These are phyloP conservation scores for Acaromyces ingoldii DNA, from an alignment of 1,284 basidiomycete genomes.

Conservation along the genomic window DNA sequence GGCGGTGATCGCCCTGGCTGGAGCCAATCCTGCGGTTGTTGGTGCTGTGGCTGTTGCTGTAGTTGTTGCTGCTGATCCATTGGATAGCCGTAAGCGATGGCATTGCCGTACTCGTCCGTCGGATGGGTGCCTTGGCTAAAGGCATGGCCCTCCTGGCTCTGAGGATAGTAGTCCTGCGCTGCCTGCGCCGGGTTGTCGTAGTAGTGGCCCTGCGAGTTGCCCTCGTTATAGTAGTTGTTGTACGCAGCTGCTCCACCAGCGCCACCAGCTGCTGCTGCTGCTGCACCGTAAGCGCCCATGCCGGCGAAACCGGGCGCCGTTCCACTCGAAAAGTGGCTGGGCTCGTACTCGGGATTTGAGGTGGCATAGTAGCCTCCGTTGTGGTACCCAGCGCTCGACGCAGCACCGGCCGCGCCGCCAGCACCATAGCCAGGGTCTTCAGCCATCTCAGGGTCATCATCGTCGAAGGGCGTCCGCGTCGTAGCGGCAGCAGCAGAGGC, in stretches of 20 bases:
- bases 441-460: constrained; percentile 50
- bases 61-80: constrained; percentile 1
- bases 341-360: constrained; percentile 31
- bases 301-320: constrained; percentile 37
- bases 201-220: constrained; percentile 5
- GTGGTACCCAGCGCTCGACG: constrained; percentile 25
- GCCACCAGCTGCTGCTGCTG: constrained; percentile 21
- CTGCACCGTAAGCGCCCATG: constrained; percentile 43
- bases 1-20: constrained; percentile 20
- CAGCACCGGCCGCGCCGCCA: constrained; percentile 21
- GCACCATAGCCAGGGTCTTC: constrained; percentile 36
- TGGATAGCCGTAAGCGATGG: constrained; percentile 2
- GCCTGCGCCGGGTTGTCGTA: constrained; percentile 1
- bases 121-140: constrained; percentile 7
- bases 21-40: constrained; percentile 11
- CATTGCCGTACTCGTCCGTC: constrained; percentile 5
- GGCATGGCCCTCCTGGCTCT: constrained; percentile 4
- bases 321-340: constrained; percentile 34
- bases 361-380: constrained; percentile 18
- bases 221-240: constrained; percentile 35
- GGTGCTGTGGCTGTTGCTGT: background rate
- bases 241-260: constrained; percentile 31
- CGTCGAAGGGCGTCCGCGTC: constrained; percentile 48
- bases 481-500: constrained; percentile 48
- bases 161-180: constrained; percentile 3